Conservation (phyloP, 805 yeast genomes). For the Cyberlindnera meyerae region DNA sequence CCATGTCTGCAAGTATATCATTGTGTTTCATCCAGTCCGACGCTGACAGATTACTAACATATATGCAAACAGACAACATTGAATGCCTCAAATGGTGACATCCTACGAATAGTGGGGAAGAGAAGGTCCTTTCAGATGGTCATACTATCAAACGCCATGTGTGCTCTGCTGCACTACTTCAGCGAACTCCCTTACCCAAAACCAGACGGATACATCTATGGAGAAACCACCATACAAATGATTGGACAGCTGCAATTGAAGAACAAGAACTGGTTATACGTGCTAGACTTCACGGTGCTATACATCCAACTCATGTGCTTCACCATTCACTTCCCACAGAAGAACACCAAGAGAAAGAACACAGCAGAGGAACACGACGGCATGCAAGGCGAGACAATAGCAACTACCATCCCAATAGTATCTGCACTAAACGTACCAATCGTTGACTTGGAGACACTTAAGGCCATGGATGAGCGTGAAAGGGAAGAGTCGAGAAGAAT, state of each 20-base stretch:
- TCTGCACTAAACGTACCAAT: conserved; percentile 13
- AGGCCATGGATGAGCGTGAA: conserved; percentile 13
- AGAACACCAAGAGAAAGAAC: conserved; percentile 2
- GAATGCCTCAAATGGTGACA: too few relatives aligned
- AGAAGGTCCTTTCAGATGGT: conserved; percentile 14
- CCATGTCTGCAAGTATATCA: conserved; percentile 5
- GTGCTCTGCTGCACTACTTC: conserved; percentile 10
- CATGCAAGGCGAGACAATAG: conserved; percentile 18
- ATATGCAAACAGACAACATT: too few relatives aligned
- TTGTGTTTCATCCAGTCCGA: background rate
- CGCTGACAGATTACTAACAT: background rate
- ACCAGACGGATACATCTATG: conserved; percentile 23
- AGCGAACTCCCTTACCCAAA: conserved; percentile 21
- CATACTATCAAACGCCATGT: conserved; percentile 8
- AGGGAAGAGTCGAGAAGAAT: conserved; percentile 3
- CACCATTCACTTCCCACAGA: conserved; percentile 10
- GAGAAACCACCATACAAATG: conserved; percentile 24
- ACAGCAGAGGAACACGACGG: conserved; percentile 18
- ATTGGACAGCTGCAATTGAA: conserved; percentile 22
- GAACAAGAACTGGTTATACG: conserved; percentile 13
- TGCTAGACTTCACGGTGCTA: conserved; percentile 15
- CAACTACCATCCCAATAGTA: conserved; percentile 12
- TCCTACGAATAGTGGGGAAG: conserved; percentile 2
- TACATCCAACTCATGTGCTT: conserved; percentile 16
- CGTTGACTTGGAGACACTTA: conserved; percentile 12